Evolutionary conservation across 2,329 filamentous ascomycete species (phyloP).

Genomic region (Diaporthe humulicola): DNA sequence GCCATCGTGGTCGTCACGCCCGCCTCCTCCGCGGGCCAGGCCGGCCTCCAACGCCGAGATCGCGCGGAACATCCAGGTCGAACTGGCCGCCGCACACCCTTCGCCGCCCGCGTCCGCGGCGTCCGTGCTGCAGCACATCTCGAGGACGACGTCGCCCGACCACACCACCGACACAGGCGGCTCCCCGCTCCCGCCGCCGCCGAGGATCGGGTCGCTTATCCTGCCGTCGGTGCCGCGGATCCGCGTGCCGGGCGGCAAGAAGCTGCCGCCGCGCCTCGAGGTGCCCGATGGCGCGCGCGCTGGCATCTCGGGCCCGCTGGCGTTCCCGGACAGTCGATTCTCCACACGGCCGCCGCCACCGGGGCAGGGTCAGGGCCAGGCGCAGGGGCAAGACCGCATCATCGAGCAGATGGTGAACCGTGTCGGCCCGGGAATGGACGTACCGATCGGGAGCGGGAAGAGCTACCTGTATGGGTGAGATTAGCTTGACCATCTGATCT

Average conservation of each 20-base stretch:
- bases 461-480: slow-evolving; percentile 51
- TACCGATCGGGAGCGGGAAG: slow-evolving; percentile 53
- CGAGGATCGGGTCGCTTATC: slow-evolving; percentile 50
- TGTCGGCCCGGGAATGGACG: slow-evolving; percentile 40
- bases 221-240: slow-evolving; percentile 56
- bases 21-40: not conserved
- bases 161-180: slow-evolving; percentile 22
- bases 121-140: not conserved
- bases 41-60: slow-evolving; percentile 3
- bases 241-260: slow-evolving; percentile 57
- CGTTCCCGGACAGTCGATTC: slow-evolving; percentile 37
- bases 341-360: slow-evolving; percentile 34
- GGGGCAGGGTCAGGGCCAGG: not conserved
- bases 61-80: slow-evolving; percentile 23
- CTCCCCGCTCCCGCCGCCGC: slow-evolving; percentile 45
- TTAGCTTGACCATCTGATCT: not conserved
- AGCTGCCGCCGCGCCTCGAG: slow-evolving; percentile 49
- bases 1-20: not conserved
- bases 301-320: slow-evolving; percentile 49
- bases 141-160: not conserved
- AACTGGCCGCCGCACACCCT: slow-evolving; percentile 19
- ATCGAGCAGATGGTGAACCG: slow-evolving; percentile 39
- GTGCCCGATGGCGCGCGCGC: slow-evolving; percentile 41
- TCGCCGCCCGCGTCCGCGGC: not conserved
- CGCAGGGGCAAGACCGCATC: slow-evolving; percentile 21